A percentile compares a stretch with the other conserved stretches of the same genome.
Evolutionary conservation across 2,329 filamentous ascomycete genomes (phyloP).

Genomic region (Furcasterigmium sp.): DNA sequence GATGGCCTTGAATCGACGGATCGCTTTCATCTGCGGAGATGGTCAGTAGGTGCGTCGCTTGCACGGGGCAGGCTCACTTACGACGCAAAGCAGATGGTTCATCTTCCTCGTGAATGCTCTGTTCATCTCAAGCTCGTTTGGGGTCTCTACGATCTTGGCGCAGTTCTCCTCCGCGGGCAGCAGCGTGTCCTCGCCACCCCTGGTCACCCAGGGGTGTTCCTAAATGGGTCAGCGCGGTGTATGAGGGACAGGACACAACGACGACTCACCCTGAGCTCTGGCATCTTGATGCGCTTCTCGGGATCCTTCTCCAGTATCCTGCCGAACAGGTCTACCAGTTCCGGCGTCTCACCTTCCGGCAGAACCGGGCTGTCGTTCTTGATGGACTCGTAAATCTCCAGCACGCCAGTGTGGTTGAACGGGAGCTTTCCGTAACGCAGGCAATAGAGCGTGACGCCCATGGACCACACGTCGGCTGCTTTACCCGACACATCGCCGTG

Average conservation of each 20-base stretch:
- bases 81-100: slow-evolving; percentile 77
- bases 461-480: slow-evolving; percentile 95
- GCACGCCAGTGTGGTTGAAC: slow-evolving; percentile 71
- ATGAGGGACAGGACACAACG: slow-evolving; percentile 5
- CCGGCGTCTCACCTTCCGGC: slow-evolving; percentile 56
- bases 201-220: slow-evolving; percentile 93
- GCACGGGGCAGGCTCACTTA: slow-evolving; percentile 30
- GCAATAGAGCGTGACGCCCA: slow-evolving; percentile 94
- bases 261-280: slow-evolving; percentile 66
- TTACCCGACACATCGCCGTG: slow-evolving; percentile 85
- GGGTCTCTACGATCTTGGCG: slow-evolving; percentile 69
- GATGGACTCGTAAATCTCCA: slow-evolving; percentile 89
- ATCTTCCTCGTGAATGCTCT: slow-evolving; percentile 88
- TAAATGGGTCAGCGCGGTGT: too few species aligned
- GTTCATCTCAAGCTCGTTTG: slow-evolving; percentile 86
- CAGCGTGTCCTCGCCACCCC: slow-evolving; percentile 68
- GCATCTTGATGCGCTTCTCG: slow-evolving; percentile 75
- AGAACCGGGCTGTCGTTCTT: slow-evolving; percentile 61
- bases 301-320: slow-evolving; percentile 82
- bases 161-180: slow-evolving; percentile 84
- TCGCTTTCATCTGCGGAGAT: slow-evolving; percentile 70
- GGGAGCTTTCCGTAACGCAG: slow-evolving; percentile 84
- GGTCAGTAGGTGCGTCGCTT: slow-evolving; percentile 2
- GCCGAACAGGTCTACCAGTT: slow-evolving; percentile 70
- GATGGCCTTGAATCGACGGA: slow-evolving; percentile 78